Conservation (phyloP, 352 stramenopile species). For the Pythium chondricola region DNA sequence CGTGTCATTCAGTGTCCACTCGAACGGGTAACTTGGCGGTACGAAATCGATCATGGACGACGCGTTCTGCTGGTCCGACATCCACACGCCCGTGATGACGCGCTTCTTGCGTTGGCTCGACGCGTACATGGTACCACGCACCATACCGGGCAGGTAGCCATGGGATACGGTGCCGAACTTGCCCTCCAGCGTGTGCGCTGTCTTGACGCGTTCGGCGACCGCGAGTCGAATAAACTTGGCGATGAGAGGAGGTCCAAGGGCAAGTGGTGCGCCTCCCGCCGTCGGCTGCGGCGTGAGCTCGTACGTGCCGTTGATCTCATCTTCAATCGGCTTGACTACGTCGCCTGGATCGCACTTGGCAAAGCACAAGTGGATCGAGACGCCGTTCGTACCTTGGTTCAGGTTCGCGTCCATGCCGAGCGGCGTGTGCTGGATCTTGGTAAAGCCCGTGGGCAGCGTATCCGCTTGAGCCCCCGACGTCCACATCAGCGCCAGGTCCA, state of each 20-base stretch:
- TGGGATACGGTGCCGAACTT: conserved; percentile 76
- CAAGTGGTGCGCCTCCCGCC: not conserved
- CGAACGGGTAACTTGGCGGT: conserved; percentile 59
- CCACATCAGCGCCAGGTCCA: conserved; percentile 76
- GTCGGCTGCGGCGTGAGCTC: conserved; percentile 34
- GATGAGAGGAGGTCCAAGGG: conserved; percentile 25
- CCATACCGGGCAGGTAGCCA: conserved; percentile 41
- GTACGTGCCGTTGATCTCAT: conserved; percentile 72
- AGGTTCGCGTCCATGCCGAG: conserved; percentile 85
- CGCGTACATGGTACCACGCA: conserved; percentile 51
- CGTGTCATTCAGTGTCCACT: conserved; percentile 45
- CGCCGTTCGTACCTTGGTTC: conserved; percentile 68
- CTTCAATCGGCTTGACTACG: conserved; percentile 53
- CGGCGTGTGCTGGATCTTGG: conserved; percentile 81
- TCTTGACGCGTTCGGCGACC: conserved; percentile 44
- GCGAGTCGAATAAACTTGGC: conserved; percentile 55
- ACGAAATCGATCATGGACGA: conserved; percentile 59
- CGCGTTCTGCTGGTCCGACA: conserved; percentile 32
- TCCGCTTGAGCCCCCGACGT: conserved; percentile 59
- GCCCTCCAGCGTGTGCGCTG: conserved; percentile 45
- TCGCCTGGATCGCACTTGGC: conserved; percentile 48
- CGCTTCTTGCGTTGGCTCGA: conserved; percentile 19
- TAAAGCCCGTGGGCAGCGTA: conserved; percentile 57
- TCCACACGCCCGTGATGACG: conserved; percentile 64
- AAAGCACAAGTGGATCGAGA: conserved; percentile 73